Base-by-base conservation (phyloP, 2,329 filamentous ascomycete species). In the Gnomoniopsis sp. region DNA sequence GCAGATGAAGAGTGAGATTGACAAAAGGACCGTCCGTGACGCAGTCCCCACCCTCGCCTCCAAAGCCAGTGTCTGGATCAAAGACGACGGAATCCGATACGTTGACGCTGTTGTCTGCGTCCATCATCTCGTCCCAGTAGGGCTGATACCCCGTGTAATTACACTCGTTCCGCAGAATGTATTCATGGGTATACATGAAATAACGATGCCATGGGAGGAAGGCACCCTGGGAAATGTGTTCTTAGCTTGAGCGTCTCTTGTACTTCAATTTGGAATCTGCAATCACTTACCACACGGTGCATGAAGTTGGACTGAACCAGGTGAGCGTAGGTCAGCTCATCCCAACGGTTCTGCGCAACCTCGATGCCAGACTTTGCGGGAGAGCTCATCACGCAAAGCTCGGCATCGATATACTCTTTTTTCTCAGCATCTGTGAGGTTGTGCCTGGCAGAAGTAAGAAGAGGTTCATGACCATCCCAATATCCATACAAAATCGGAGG, bases 131-230 rank as follows among this genome's bases (percentile, higher is more conserved):
- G 57, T 75, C 69, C 72, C 72, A 75, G 63, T 74, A 74, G 11
- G 65, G 58, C 62, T 69, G 62, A 30, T 58, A 59, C 19, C 64
- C 63, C 3, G 41, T 63, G 58, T 64, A 66, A 14, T 53, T 59
- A 58, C 72, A 74, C 54, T 73, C 70, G 3, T 65, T 55, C 21
- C 66, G 64, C 6, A 74, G 60, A 3, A 72, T 64, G 34, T 63
- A 63, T 51, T 71, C 72, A 51, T 73, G 71, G 7, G 67, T 62
- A n/a, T 64, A 66, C 47, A 72, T 49, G 46, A 70, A 72, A 57
- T 68, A 71, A 17, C 72, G 66, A 48, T 74, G 72, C 65, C 71
- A 74, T 0, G 71, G 69, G 21, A 74, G 64, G 58, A 74, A 74
- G 53, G 67, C 67, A 26, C 69, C 69, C 55, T 51, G 26, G 19